Base-by-base conservation (phyloP, 1,139 yeast genomes). In the Taphrina wiesneri region DNA sequence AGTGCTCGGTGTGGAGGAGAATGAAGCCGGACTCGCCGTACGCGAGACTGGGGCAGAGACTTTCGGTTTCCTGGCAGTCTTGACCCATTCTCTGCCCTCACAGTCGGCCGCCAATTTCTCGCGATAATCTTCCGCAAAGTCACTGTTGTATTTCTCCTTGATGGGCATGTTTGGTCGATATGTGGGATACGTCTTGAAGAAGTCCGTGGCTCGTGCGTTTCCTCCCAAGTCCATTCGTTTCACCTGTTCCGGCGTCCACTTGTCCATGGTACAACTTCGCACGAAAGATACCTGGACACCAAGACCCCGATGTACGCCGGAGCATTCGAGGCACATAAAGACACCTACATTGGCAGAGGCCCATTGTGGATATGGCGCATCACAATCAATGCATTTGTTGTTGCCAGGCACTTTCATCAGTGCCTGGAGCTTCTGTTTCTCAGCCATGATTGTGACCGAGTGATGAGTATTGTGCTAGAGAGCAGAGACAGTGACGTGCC, bases 201-300 rank as follows among this genome's bases (percentile, higher is more conserved):
- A 93, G 67, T 89, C 96, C 71, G 86, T 85, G 53, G 97, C 96
- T 57, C 82, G 83, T 73, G 86, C 86, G 77, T 93, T 93, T 21
- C 98, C 99, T 65, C 98, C 98, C 13, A 88, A 84, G 75, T 92
- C 91, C 83, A 93, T 90, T 75, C 90, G 85, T 74, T 97, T 83
- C 75, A 93, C 80, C 76, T 93, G 96, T 71, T 86, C 86, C 70
- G 91, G 83, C 66, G 92, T 89, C 97, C 98, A 93, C 75, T 86
- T 86, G 77, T 93, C 99, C 82, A 93, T 82, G 70, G 90, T 90
- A 52, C 96, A 86, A 43, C 97, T 90, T 75, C 92, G 90, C 59
- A 93, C 98, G 78, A 93, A 93, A 41, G 97, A 88, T 71, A 93
- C 87, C 76, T 93, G 99, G 59, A 92, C 98, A 65, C 99, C 99